phyloP scores from a whole-genome alignment of 306 rosid genomes.

The Cicer pinnatifidum region DNA sequence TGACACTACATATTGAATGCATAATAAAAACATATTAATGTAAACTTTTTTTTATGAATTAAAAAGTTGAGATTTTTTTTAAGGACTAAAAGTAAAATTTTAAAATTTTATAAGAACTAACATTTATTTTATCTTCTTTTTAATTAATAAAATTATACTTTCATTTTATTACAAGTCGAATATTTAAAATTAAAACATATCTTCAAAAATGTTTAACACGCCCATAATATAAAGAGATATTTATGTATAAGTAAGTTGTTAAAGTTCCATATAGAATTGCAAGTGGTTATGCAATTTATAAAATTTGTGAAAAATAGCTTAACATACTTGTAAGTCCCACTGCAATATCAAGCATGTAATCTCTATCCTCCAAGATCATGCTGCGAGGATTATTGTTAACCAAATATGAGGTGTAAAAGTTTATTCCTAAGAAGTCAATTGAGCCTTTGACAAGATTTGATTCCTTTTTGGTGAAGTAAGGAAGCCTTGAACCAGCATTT shows the following conservation, averaged over 20 bases:
- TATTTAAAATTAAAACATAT: too few species aligned
- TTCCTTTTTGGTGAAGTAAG: slow-evolving; percentile 53
- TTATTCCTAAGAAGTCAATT: slow-evolving; percentile 65
- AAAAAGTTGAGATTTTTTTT: too few species aligned
- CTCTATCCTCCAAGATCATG: slow-evolving; percentile 30
- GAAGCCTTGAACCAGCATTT: slow-evolving; percentile 67
- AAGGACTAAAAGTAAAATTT: too few species aligned
- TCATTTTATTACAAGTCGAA: too few species aligned
- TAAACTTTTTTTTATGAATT: too few species aligned
- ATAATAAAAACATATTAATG: too few species aligned
- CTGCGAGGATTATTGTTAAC: slow-evolving; percentile 45
- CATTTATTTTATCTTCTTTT: too few species aligned
- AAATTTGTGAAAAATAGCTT: not conserved
- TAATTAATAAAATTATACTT: too few species aligned
- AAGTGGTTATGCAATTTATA: not conserved
- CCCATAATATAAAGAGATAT: not conserved
- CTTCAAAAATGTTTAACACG: too few species aligned
- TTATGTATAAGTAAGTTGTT: not conserved
- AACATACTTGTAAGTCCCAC: slow-evolving; percentile 33
- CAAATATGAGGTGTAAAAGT: slow-evolving; percentile 40
- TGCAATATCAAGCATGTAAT: slow-evolving; percentile 16
- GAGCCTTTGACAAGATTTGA: slow-evolving; percentile 59
- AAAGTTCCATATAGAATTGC: not conserved
- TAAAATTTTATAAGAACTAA: too few species aligned
- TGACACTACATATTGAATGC: too few species aligned